These are phyloP conservation scores for Batkoa obscura DNA, from an alignment of 371 early-diverging fungal genomes.

Conservation along the genomic window DNA sequence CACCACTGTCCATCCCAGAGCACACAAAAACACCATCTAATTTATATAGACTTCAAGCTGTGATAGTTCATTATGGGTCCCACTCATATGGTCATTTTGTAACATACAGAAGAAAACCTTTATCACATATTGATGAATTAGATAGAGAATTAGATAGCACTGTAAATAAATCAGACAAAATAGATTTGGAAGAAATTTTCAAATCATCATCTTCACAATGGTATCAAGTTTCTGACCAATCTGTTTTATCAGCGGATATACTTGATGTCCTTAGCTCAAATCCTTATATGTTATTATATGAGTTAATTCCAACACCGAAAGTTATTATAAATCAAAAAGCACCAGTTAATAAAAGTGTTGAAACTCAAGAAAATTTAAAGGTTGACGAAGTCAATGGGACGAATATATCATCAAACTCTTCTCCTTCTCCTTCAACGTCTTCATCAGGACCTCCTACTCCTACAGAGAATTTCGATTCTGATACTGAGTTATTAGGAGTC, in stretches of 20 bases:
- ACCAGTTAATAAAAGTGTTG: background rate
- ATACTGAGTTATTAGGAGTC: background rate
- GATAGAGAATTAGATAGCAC: constrained; percentile 8
- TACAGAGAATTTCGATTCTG: background rate
- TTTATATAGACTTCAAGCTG: constrained; percentile 53
- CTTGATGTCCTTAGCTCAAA: constrained; percentile 46
- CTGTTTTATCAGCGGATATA: constrained; percentile 54
- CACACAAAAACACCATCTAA: constrained; percentile 6
- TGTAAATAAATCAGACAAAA: constrained; percentile 8
- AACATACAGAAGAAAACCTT: constrained; percentile 57
- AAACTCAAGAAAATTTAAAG: background rate
- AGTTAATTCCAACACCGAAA: constrained; percentile 19
- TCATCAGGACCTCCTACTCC: constrained; percentile 4
- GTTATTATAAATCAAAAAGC: background rate
- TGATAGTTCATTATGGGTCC: constrained; percentile 74
- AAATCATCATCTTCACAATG: constrained; percentile 28
- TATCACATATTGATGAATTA: constrained; percentile 9
- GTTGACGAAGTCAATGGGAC: background rate
- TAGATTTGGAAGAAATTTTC: constrained; percentile 23
- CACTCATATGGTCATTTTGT: constrained; percentile 89
- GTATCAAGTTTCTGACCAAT: constrained; percentile 80
- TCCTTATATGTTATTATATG: constrained; percentile 83
- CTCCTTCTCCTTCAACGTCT: constrained; percentile 4
- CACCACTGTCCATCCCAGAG: constrained; percentile 15
- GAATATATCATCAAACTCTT: background rate